A percentile compares a stretch with the other conserved stretches of the same genome.
These are phyloP conservation scores for Ramaria sp. DNA, from an alignment of 768 basidiomycete genomes.

Conservation along the genomic window DNA sequence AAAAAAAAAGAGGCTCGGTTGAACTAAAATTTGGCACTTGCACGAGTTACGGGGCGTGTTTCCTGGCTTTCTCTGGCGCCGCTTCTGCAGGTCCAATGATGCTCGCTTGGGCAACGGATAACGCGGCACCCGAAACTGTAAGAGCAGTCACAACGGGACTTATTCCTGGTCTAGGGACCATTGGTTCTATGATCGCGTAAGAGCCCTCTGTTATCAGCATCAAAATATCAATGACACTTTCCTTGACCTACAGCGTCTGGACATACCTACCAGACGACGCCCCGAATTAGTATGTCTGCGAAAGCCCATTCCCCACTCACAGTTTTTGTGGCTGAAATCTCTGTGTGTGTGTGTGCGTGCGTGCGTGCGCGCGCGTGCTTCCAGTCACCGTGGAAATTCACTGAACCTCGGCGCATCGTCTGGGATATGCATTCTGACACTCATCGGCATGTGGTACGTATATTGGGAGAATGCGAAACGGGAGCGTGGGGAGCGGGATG, in stretches of 20 bases:
- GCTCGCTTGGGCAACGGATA: slow-evolving; percentile 37
- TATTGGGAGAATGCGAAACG: slow-evolving; percentile 33
- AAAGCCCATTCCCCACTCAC: not conserved
- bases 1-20: no score
- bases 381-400: slow-evolving; percentile 31
- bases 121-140: slow-evolving; percentile 39
- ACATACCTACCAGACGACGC: slow-evolving; percentile 36
- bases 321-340: no score
- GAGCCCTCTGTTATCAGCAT: slow-evolving; percentile 10
- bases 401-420: slow-evolving; percentile 31
- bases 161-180: slow-evolving; percentile 33
- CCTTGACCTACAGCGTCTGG: slow-evolving; percentile 26
- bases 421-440: slow-evolving; percentile 21
- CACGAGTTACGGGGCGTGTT: slow-evolving; percentile 40
- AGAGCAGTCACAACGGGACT: slow-evolving; percentile 33
- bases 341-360: no score
- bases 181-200: slow-evolving; percentile 36
- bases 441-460: slow-evolving; percentile 26
- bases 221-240: not conserved
- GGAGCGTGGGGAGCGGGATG: slow-evolving; percentile 30
- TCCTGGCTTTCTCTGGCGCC: slow-evolving; percentile 30
- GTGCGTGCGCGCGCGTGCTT: no score
- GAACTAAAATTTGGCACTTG: no score
- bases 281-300: slow-evolving; percentile 24
- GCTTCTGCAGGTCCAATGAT: slow-evolving; percentile 30